Base-by-base conservation (phyloP, 192 early-diverging fungal genomes). In the Phycomyces nitens region DNA sequence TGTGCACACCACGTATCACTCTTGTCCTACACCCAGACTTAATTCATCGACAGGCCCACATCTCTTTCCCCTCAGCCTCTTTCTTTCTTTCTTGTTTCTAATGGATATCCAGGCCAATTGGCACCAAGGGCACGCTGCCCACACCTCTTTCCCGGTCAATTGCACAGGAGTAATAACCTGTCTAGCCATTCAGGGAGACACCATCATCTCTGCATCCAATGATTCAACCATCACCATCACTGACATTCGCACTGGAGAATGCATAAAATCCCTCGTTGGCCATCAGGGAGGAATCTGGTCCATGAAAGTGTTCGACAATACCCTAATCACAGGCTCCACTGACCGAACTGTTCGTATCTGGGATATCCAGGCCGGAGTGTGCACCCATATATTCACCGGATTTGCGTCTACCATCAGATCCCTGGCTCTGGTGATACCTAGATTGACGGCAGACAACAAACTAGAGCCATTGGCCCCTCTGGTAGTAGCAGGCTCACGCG, bases 211-310 rank as follows among this genome's bases (percentile, higher is more conserved):
- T 15, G 97, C 94, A 11, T 87, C 92, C 18, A 94, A 99, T 74
- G 94, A 96, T 44, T 87, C 92, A 59, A 86, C 88, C 26, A 98
- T 98, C 29, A 89, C 93, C 66, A 92, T 99, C 38, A 97, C 95
- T 66, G 92, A 96, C 64, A 92, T 91, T 15, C 73, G 70, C 3
- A 94, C 90, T 0, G 96, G 96, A n/a, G 77, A 78, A 21, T 72
- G 87, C 23, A 72, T 81, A 22, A 83, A 88, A 64, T 80, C 81
- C 47, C 77, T 99, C 27, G 81, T 77, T 34, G 96, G 96, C 16
- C 91, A 94, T 58, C 92, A 95, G 34, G 96, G 96, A 38, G 97
- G 97, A 60, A 95, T 99, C 18, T 99, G 97, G 97, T 94, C 96
- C 6, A 73, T 99, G 49, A 90, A 96, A 56, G 95, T 96, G 56